Conservation (phyloP, 352 stramenopile genomes). For the Globisporangium heterothallicum region DNA sequence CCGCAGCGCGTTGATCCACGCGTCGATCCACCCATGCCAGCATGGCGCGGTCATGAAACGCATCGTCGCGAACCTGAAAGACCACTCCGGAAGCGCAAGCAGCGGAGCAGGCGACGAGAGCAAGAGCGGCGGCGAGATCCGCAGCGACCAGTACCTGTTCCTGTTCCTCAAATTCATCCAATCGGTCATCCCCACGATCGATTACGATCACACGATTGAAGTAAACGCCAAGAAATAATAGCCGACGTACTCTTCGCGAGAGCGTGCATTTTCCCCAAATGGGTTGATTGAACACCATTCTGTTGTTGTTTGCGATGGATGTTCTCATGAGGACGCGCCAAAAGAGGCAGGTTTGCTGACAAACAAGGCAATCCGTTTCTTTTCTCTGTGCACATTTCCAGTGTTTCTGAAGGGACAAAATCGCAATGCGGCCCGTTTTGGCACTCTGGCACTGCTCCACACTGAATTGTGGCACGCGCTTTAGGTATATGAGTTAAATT, state of each 20-base stretch:
- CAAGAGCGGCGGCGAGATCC: constrained; percentile 46
- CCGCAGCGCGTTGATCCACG: constrained; percentile 81
- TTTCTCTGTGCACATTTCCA: too few relatives aligned
- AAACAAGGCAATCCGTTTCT: too few relatives aligned
- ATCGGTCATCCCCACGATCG: constrained; percentile 98
- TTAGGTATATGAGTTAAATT: constrained; percentile 1
- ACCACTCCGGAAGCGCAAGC: constrained; percentile 45
- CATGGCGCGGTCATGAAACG: constrained; percentile 98
- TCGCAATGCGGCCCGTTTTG: neutral
- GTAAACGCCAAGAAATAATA: constrained; percentile 73
- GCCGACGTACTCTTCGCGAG: neutral
- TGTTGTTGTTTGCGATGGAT: too few relatives aligned
- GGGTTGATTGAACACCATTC: too few relatives aligned
- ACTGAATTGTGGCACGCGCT: neutral
- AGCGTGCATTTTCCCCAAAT: neutral
- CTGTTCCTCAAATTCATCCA: constrained; percentile 99
- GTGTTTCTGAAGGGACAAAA: neutral
- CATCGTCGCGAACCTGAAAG: constrained; percentile 93
- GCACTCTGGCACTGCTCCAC: neutral
- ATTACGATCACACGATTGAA: constrained; percentile 99
- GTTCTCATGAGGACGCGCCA: too few relatives aligned
- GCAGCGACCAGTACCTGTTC: constrained; percentile 98
- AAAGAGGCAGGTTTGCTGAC: too few relatives aligned
- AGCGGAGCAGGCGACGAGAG: constrained; percentile 23
- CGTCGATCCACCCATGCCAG: constrained; percentile 97